Percentiles rank a stretch among this genome's conserved stretches.
phyloP scores from a whole-genome alignment of 2,329 filamentous ascomycete species.

The Aspergillus caelatus region DNA sequence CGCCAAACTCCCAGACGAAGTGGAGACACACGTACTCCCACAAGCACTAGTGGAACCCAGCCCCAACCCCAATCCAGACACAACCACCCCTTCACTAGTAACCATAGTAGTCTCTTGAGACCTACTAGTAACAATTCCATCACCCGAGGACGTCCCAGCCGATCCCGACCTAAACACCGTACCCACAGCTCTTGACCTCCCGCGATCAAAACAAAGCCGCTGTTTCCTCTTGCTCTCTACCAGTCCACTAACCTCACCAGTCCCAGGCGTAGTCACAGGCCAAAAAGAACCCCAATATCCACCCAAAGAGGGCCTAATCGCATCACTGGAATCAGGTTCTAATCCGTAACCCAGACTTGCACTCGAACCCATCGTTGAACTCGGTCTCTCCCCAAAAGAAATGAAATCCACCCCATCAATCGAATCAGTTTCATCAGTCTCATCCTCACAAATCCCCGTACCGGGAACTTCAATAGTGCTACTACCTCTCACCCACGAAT shows the following conservation, averaged over 20 bases:
- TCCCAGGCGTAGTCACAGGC: too few relatives aligned
- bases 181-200: background rate
- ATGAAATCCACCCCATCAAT: background rate
- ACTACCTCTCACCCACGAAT: constrained; percentile 10
- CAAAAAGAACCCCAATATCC: too few relatives aligned
- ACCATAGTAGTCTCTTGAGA: too few relatives aligned
- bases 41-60: background rate
- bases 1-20: background rate
- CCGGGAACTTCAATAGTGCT: constrained; percentile 15
- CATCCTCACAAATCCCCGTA: constrained; percentile 15
- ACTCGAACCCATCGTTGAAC: background rate
- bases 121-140: background rate
- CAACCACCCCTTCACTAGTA: background rate
- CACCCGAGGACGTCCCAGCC: background rate
- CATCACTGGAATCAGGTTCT: too few relatives aligned
- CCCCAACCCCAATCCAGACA: background rate
- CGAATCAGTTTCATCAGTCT: background rate
- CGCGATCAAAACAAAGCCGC: background rate
- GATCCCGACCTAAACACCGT: background rate
- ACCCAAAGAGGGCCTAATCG: too few relatives aligned
- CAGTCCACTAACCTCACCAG: background rate
- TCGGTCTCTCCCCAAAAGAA: background rate
- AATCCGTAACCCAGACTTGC: too few relatives aligned
- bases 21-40: background rate
- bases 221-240: too few relatives aligned